Conservation (phyloP, 768 basidiomycete species). For the Kwoniella europaea region DNA sequence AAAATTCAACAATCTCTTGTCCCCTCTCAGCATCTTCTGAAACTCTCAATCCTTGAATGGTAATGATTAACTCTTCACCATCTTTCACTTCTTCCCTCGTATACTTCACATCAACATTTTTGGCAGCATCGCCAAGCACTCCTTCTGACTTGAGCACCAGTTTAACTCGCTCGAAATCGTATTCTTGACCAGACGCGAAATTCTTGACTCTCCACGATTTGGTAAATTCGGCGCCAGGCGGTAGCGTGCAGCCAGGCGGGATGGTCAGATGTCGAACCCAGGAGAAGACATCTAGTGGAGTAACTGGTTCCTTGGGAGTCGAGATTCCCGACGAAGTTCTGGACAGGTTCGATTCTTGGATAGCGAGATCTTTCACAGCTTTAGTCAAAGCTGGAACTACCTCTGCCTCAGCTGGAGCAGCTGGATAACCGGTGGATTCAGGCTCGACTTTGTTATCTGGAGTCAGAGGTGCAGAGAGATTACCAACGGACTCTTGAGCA, state of each 20-base stretch:
- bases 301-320: conserved; percentile 27
- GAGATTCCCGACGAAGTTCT: not conserved
- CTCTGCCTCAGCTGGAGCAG: conserved; percentile 5
- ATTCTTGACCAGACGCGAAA: conserved; percentile 52
- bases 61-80: conserved; percentile 43
- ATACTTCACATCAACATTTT: conserved; percentile 22
- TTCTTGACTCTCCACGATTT: conserved; percentile 58
- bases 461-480: conserved; percentile 28
- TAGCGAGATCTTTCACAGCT: not conserved
- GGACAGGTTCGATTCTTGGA: not conserved
- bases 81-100: conserved; percentile 34
- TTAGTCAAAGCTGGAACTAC: conserved; percentile 2
- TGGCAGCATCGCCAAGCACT: conserved; percentile 20
- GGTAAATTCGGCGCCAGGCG: conserved; percentile 55
- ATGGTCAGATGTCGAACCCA: conserved; percentile 56
- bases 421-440: not conserved
- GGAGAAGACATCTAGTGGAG: conserved; percentile 47
- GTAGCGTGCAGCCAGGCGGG: conserved; percentile 50
- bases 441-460: conserved; percentile 30
- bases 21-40: conserved; percentile 35
- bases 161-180: conserved; percentile 33
- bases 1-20: conserved; percentile 44
- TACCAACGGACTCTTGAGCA: conserved; percentile 9
- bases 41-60: conserved; percentile 39
- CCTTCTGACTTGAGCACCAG: conserved; percentile 33